phyloP scores from a whole-genome alignment of 352 stramenopile genomes.

The Pythium phragmiticola region DNA sequence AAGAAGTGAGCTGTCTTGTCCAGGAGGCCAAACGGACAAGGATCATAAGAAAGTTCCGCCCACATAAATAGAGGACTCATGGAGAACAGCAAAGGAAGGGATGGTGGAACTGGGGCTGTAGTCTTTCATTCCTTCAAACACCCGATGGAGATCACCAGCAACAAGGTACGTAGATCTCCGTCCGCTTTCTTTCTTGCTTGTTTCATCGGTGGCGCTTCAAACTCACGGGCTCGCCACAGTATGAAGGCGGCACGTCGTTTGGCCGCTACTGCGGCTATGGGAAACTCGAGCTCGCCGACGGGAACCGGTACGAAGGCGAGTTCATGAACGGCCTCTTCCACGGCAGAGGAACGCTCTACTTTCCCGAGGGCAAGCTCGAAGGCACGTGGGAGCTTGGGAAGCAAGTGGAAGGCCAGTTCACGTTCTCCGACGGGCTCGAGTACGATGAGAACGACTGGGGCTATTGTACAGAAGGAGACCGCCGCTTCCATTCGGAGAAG shows the following conservation, averaged over 20 bases:
- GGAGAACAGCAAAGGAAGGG: not conserved
- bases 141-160: constrained; percentile 23
- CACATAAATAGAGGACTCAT: constrained; percentile 21
- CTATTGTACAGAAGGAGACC: constrained; percentile 63
- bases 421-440: constrained; percentile 72
- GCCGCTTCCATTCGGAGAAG: constrained; percentile 71
- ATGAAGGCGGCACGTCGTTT: constrained; percentile 56
- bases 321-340: constrained; percentile 83
- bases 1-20: constrained; percentile 34
- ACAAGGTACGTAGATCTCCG: constrained; percentile 5
- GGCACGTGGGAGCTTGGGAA: constrained; percentile 69
- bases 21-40: not conserved
- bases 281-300: constrained; percentile 53
- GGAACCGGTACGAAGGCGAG: constrained; percentile 76
- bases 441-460: constrained; percentile 59
- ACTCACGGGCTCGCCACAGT: constrained; percentile 27
- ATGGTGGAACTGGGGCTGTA: not conserved
- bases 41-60: constrained; percentile 1
- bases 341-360: constrained; percentile 68
- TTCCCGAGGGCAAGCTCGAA: constrained; percentile 64
- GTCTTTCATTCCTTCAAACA: not conserved
- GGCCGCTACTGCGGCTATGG: constrained; percentile 60
- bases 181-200: too few relatives aligned
- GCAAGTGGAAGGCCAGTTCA: constrained; percentile 77
- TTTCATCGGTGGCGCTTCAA: too few relatives aligned